A percentile compares a stretch with the other conserved stretches of the same genome.
phyloP scores from a whole-genome alignment of 306 rosid species.

The Sicyos edulis region DNA sequence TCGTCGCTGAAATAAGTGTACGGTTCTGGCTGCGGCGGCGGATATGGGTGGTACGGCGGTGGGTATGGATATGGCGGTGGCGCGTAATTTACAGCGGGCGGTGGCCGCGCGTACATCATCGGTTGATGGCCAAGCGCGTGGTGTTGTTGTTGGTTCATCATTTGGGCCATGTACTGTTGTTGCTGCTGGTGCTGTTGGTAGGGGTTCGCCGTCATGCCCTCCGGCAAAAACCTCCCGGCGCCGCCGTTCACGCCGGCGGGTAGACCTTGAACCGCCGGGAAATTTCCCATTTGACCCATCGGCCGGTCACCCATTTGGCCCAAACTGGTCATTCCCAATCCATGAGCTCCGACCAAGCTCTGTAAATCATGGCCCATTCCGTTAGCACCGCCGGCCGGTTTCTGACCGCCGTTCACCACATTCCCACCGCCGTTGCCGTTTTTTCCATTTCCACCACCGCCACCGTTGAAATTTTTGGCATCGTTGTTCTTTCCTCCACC shows the following conservation, averaged over 20 bases:
- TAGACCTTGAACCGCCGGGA: conserved; percentile 63
- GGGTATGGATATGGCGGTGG: conserved; percentile 40
- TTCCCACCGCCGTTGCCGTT: not conserved
- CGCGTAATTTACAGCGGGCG: conserved; percentile 37
- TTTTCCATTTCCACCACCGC: conserved; percentile 15
- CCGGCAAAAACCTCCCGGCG: conserved; percentile 32
- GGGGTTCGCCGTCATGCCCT: conserved; percentile 47
- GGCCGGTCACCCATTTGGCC: conserved; percentile 50
- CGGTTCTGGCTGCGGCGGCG: conserved; percentile 36
- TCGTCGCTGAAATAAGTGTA: conserved; percentile 63
- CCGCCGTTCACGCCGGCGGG: conserved; percentile 39
- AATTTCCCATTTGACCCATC: conserved; percentile 45
- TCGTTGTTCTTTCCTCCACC: conserved; percentile 22
- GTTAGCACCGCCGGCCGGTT: conserved; percentile 30
- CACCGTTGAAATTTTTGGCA: conserved; percentile 19
- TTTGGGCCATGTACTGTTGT: conserved; percentile 47
- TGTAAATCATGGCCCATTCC: conserved; percentile 31
- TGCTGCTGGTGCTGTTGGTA: conserved; percentile 32
- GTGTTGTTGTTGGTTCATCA: conserved; percentile 73
- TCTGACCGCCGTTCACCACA: conserved; percentile 23
- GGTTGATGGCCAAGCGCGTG: conserved; percentile 46
- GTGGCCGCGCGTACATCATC: conserved; percentile 55
- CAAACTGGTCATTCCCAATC: conserved; percentile 34
- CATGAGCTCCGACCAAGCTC: conserved; percentile 39
- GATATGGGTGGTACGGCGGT: conserved; percentile 25